Percentiles rank a stretch among this genome's conserved stretches.
Conservation (phyloP, 192 early-diverging fungal species). For the Podila epicladia region DNA sequence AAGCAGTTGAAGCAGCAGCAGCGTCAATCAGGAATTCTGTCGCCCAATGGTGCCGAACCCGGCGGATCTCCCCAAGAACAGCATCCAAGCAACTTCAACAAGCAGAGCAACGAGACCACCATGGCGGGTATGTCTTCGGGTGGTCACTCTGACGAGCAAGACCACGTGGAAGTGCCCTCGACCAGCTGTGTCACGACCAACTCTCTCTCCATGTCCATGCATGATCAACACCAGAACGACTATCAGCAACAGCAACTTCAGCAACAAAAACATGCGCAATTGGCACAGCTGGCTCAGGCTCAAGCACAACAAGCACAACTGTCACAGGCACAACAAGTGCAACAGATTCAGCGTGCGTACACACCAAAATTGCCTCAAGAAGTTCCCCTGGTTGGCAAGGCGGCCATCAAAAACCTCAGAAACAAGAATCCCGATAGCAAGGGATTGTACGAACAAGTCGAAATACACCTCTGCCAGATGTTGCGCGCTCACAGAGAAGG, state of each 20-base stretch:
- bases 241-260: slow-evolving; percentile 7
- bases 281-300: neutral
- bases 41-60: neutral
- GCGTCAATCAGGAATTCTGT: neutral
- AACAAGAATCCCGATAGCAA: slow-evolving; percentile 2
- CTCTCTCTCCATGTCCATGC: slow-evolving; percentile 43
- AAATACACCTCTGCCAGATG: neutral
- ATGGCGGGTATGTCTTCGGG: slow-evolving; percentile 48
- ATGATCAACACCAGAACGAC: slow-evolving; percentile 13
- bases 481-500: neutral
- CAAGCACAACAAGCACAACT: slow-evolving; percentile 1
- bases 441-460: slow-evolving; percentile 1
- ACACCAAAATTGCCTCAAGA: neutral
- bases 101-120: slow-evolving; percentile 47
- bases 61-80: neutral
- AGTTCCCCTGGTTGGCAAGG: neutral
- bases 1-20: neutral
- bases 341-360: slow-evolving; percentile 4
- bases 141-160: slow-evolving; percentile 43
- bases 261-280: slow-evolving; percentile 2
- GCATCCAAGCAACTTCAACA: slow-evolving; percentile 10
- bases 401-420: slow-evolving; percentile 2
- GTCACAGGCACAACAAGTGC: neutral
- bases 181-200: slow-evolving; percentile 39
- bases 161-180: slow-evolving; percentile 45